phyloP scores from a whole-genome alignment of 2,329 filamentous ascomycete species.

The Diatrype stigma region DNA sequence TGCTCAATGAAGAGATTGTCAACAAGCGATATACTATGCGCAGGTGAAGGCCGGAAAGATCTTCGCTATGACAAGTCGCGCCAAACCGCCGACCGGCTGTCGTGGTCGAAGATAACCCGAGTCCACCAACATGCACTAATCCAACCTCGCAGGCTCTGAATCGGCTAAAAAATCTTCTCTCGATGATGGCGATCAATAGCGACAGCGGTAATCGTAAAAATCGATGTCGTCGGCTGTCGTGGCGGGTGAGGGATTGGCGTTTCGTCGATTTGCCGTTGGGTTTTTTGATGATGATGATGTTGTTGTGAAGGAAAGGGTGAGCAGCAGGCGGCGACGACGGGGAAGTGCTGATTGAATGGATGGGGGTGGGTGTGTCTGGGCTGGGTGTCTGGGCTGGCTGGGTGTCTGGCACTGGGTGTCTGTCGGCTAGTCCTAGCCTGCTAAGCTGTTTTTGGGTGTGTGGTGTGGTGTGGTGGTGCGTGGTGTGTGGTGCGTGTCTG shows the following conservation, averaged over 20 bases:
- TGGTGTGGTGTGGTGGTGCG: not conserved
- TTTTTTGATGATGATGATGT: not conserved
- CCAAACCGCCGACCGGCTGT: conserved; percentile 35
- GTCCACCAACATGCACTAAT: conserved; percentile 31
- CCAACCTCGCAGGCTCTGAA: conserved; percentile 5
- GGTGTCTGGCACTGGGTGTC: too few species aligned
- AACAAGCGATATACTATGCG: not conserved
- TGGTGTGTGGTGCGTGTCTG: not conserved
- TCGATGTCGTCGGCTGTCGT: conserved; percentile 6
- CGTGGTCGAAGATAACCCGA: conserved; percentile 28
- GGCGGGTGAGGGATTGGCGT: not conserved
- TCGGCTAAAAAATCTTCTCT: conserved; percentile 1
- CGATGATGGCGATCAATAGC: conserved; percentile 1
- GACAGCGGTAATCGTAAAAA: conserved; percentile 3
- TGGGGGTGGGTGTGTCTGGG: not conserved
- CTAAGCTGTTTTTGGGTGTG: not conserved
- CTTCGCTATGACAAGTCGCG: conserved; percentile 32
- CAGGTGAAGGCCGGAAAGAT: conserved; percentile 11
- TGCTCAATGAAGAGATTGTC: not conserved
- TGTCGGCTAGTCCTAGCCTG: too few species aligned
- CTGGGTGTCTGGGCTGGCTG: too few species aligned
- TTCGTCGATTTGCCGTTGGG: not conserved
- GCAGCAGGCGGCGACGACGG: not conserved
- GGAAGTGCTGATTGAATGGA: conserved; percentile 1
- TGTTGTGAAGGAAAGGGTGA: conserved; percentile 1